phyloP scores from a whole-genome alignment of 495 filamentous ascomycete genomes.

The Tuber microsphaerosporum region DNA sequence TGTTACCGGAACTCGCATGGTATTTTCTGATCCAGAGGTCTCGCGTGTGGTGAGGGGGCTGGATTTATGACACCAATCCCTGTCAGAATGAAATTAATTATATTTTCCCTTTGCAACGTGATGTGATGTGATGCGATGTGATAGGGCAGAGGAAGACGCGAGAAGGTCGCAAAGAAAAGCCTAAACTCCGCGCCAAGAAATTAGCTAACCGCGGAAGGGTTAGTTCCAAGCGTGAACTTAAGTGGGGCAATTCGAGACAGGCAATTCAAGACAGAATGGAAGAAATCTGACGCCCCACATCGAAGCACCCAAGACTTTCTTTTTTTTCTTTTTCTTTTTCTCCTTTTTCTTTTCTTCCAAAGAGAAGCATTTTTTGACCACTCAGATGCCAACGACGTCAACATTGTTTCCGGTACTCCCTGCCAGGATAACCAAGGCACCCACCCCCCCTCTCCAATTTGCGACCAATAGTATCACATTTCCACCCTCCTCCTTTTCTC shows the following conservation, averaged over 20 bases:
- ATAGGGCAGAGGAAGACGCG: slow-evolving; percentile 32
- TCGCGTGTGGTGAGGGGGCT: neutral
- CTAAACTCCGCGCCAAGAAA: slow-evolving; percentile 29
- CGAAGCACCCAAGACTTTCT: neutral
- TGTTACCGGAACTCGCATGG: neutral
- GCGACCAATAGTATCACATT: neutral
- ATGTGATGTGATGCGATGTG: slow-evolving; percentile 17
- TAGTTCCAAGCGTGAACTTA: neutral
- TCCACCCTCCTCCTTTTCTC: neutral
- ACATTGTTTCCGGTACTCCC: neutral
- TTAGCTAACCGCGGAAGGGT: slow-evolving; percentile 23
- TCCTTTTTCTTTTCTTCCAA: neutral
- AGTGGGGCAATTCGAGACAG: neutral
- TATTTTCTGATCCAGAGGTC: neutral
- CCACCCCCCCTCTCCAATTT: neutral
- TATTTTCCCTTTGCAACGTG: neutral
- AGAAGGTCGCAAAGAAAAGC: slow-evolving; percentile 36
- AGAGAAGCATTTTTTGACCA: slow-evolving; percentile 7
- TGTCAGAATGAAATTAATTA: neutral
- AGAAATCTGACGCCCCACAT: neutral
- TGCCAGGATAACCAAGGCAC: neutral
- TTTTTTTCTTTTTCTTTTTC: neutral
- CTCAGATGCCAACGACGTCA: slow-evolving; percentile 27
- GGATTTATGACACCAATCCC: neutral
- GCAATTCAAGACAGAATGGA: neutral